Evolutionary conservation across 352 stramenopile species (phyloP), one percentile per base, ranked within the genome.

Genomic region (Elongisporangium undulatum): DNA sequence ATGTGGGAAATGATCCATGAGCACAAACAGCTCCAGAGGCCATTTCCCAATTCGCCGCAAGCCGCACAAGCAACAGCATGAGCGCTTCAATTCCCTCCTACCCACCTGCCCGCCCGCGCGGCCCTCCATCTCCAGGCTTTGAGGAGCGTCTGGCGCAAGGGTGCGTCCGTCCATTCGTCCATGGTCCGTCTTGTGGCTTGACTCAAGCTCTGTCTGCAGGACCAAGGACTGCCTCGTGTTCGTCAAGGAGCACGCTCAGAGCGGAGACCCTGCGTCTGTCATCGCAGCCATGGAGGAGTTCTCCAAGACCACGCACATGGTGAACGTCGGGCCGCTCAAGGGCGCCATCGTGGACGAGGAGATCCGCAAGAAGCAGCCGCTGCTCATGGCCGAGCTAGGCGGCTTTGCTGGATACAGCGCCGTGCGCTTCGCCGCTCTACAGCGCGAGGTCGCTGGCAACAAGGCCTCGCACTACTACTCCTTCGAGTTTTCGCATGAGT

Each of bases 351-450:
- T 85, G 41, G 72, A 85, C 55, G 62, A 61, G 20, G 61, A 75
- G 61, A 76, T 85, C 58, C 61, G 53, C 49, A 68, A 68, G 51
- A 70, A 72, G 20, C 61, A 67, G 22, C 72, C 75, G 0, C 1
- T 19, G 3, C 29, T 76, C 45, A 85, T 85, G 71, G 72, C 61
- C 1, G 73, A 85, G 38, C 53, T 85, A 15, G 75, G 75, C 2
- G 65, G 62, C 16, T 85, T 77, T 71, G 71, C 68, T 0, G 75
- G 75, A 21, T 85, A 85, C 66, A 85, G 75, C 53, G 58, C 73
- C 9, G 75, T 81, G 49, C 68, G 73, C 3, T 82, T 82, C 19
- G 75, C 71, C 9, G 76, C 64, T 41, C 29, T 74, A 49, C 75
- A 85, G 50, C 71, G 68, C 19, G 64, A 79, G 23, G 66, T 78